Base-by-base conservation (phyloP, 2,329 filamentous ascomycete species). In the Aspergillus novoparasiticus region DNA sequence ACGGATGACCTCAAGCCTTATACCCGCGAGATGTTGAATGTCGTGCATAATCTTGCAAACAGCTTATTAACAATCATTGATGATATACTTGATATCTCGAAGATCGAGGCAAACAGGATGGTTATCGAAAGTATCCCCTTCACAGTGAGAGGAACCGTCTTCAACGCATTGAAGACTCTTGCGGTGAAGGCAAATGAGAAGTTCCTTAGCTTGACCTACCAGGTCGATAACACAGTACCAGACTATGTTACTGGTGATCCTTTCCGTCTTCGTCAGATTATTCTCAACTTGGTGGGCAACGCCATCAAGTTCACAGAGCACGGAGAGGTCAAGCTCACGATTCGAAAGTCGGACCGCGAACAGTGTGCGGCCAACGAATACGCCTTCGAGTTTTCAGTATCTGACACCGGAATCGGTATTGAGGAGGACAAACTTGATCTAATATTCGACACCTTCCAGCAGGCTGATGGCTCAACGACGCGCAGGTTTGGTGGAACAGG, bases 241-340 rank as follows among this genome's bases (percentile, higher is more conserved):
- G 94, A 98, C 77, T 94, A 96, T 76, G 93, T 98, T 46, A 90
- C 97, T 66, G 95, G 95, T 65, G 95, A 99, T 77, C 96, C 94
- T 1, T 98, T 97, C 90, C 90, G 95, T 79, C 83, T 98, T 61
- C 89, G 94, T 66, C 95, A 99, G 80, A 96, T 99, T 71, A 97
- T 98, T 66, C 86, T 98, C 62, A 99, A 99, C 79, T 83, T 99
- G 61, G 94, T 98, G 59, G 95, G 95, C 74, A 99, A 99, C 73
- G 94, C 95, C 60, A 97, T 99, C 84, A 99, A 99, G 76, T 99
- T 99, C 78, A 98, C 95, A 3, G 94, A 98, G 78, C 90, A 96
- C 72, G 95, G 95, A 65, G 93, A 97, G 77, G 95, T 99, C 72
- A 96, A 94, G 77, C 87, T 98, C 59, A 93, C 91, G n/a, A 97